A percentile compares a stretch with the other conserved stretches of the same genome.
phyloP scores from a whole-genome alignment of 805 yeast species.

The Kluyveromyces starmeri region DNA sequence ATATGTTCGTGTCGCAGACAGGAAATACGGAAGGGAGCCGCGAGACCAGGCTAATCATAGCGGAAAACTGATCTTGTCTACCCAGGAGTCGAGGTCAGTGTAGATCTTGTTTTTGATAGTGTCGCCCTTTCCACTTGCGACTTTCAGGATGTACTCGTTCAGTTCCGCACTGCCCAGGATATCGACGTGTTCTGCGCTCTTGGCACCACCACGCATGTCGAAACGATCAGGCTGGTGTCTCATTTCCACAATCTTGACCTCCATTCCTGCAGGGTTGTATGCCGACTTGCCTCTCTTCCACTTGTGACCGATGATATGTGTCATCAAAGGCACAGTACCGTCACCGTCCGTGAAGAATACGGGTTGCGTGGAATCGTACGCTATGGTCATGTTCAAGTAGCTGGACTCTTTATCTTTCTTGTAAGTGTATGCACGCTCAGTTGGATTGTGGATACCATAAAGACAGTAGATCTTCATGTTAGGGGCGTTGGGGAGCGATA shows the following conservation, averaged over 20 bases:
- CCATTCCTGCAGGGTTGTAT: slow-evolving; percentile 69
- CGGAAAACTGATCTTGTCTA: slow-evolving; percentile 42
- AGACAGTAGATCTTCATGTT: slow-evolving; percentile 81
- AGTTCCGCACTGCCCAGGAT: slow-evolving; percentile 87
- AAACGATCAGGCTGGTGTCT: slow-evolving; percentile 87
- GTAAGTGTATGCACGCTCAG: slow-evolving; percentile 88
- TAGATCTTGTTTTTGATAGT: slow-evolving; percentile 49
- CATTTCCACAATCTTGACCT: slow-evolving; percentile 81
- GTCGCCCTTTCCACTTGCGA: slow-evolving; percentile 76
- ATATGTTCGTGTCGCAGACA: no score
- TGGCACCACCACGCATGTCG: slow-evolving; percentile 95
- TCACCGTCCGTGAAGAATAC: slow-evolving; percentile 89
- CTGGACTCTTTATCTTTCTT: slow-evolving; percentile 54
- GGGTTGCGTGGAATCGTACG: slow-evolving; percentile 49
- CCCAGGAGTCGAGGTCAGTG: slow-evolving; percentile 58
- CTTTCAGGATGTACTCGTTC: slow-evolving; percentile 74
- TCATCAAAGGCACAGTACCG: slow-evolving; percentile 82
- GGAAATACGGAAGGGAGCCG: no score
- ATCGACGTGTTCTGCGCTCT: slow-evolving; percentile 97
- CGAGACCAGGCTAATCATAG: no score
- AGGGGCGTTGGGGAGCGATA: slow-evolving; percentile 86
- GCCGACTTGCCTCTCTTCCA: slow-evolving; percentile 63
- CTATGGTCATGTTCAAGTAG: slow-evolving; percentile 64
- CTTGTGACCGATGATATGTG: slow-evolving; percentile 86
- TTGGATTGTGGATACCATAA: slow-evolving; percentile 95